phyloP scores from a whole-genome alignment of 1,139 yeast species.

The Geotrichum bryndzae region DNA sequence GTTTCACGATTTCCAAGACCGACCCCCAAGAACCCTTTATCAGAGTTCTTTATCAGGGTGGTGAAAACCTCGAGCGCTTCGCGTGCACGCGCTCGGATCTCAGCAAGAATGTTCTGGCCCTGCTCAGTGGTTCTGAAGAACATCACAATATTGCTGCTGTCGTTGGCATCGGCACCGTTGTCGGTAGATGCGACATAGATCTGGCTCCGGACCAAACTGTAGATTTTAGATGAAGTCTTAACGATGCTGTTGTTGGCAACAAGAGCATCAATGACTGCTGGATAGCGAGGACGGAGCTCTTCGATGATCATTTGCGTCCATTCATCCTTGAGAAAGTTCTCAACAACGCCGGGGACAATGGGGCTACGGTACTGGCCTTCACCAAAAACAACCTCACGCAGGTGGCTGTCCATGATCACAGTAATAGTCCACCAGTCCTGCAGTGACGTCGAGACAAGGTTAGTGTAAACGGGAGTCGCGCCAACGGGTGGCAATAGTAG shows the following conservation, averaged over 20 bases:
- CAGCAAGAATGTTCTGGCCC: conserved; percentile 10
- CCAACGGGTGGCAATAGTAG: conserved; percentile 10
- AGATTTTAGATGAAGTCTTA: background rate
- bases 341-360: conserved; percentile 8
- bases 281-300: conserved; percentile 14
- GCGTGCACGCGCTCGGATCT: conserved; percentile 10
- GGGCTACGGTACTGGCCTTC: conserved; percentile 14
- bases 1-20: conserved; percentile 4
- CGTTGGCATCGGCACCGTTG: background rate
- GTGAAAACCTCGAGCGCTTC: conserved; percentile 8
- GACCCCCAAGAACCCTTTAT: conserved; percentile 4
- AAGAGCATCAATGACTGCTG: conserved; percentile 11
- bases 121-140: conserved; percentile 4
- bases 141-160: conserved; percentile 4
- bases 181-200: background rate
- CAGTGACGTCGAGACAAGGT: conserved; percentile 28
- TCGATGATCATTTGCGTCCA: conserved; percentile 10
- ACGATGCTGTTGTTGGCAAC: background rate
- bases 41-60: background rate
- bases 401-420: conserved; percentile 21
- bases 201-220: conserved; percentile 1
- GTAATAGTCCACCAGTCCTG: conserved; percentile 33
- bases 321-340: conserved; percentile 12
- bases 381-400: conserved; percentile 14
- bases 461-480: conserved; percentile 21